Conservation (phyloP, 164 flowering plant species). For the Macadamia integrifolia region DNA sequence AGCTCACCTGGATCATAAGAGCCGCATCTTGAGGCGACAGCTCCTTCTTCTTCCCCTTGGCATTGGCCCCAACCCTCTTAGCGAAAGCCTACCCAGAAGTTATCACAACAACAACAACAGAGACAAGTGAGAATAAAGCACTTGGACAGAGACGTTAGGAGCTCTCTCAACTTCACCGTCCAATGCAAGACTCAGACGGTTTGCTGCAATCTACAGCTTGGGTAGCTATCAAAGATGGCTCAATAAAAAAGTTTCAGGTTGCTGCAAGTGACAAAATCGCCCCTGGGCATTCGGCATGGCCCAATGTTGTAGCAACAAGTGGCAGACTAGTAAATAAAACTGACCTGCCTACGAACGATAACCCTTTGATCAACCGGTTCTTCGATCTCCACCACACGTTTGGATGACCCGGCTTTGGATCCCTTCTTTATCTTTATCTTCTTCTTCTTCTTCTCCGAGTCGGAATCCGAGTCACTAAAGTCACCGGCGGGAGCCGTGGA, state of each 20-base stretch:
- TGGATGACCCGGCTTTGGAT: constrained; percentile 19
- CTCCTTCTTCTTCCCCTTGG: constrained; percentile 73
- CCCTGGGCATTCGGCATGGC: neutral
- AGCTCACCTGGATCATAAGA: constrained; percentile 61
- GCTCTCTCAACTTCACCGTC: no score
- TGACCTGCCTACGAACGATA: constrained; percentile 56
- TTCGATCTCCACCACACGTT: constrained; percentile 69
- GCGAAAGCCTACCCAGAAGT: constrained; percentile 57
- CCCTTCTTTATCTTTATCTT: constrained; percentile 24
- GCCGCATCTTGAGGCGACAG: constrained; percentile 87
- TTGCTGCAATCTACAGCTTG: no score
- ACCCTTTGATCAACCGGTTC: constrained; percentile 51
- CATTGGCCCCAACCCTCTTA: constrained; percentile 37
- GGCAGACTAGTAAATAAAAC: neutral
- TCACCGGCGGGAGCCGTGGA: constrained; percentile 28
- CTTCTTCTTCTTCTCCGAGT: constrained; percentile 24
- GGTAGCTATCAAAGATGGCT: no score
- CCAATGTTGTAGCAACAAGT: no score
- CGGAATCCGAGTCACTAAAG: constrained; percentile 6
- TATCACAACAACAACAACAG: neutral
- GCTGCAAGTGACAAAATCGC: neutral
- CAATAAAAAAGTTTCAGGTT: no score
- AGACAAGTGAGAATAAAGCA: neutral
- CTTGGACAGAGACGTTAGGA: no score
- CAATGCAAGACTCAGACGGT: no score